Evolutionary conservation across 83 land plant species (phyloP).

Genomic region (Thuja plicata): DNA sequence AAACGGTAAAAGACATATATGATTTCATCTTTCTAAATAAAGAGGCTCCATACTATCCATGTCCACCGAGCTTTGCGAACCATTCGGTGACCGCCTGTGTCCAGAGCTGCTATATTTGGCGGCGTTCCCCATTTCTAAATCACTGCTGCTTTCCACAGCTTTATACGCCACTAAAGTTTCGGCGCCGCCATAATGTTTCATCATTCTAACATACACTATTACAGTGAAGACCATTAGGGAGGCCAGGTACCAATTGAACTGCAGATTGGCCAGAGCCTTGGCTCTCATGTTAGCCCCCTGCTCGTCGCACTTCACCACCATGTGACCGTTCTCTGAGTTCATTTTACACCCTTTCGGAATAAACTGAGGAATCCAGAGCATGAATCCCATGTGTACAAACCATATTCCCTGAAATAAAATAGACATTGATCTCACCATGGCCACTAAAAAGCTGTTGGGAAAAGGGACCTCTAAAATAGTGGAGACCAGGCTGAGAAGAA

Average conservation of each 20-base stretch:
- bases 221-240: slow-evolving; percentile 22
- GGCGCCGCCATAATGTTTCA: background rate
- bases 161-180: background rate
- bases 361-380: slow-evolving; percentile 67
- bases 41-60: background rate
- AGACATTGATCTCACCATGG: slow-evolving; percentile 49
- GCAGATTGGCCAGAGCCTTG: slow-evolving; percentile 64
- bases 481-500: slow-evolving; percentile 42
- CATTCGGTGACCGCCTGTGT: background rate
- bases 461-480: slow-evolving; percentile 30
- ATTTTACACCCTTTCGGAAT: slow-evolving; percentile 57
- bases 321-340: slow-evolving; percentile 17
- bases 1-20: too few relatives aligned
- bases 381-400: slow-evolving; percentile 71
- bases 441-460: slow-evolving; percentile 37
- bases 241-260: slow-evolving; percentile 75
- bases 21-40: slow-evolving; percentile 41
- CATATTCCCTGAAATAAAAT: slow-evolving; percentile 67
- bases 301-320: slow-evolving; percentile 45
- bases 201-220: background rate
- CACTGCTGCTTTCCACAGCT: background rate
- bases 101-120: background rate
- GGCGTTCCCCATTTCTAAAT: background rate
- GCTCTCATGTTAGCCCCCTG: slow-evolving; percentile 44
- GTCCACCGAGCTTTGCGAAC: background rate